Base-by-base conservation (phyloP, 2,329 filamentous ascomycete genomes). In the Diaporthe sp. region DNA sequence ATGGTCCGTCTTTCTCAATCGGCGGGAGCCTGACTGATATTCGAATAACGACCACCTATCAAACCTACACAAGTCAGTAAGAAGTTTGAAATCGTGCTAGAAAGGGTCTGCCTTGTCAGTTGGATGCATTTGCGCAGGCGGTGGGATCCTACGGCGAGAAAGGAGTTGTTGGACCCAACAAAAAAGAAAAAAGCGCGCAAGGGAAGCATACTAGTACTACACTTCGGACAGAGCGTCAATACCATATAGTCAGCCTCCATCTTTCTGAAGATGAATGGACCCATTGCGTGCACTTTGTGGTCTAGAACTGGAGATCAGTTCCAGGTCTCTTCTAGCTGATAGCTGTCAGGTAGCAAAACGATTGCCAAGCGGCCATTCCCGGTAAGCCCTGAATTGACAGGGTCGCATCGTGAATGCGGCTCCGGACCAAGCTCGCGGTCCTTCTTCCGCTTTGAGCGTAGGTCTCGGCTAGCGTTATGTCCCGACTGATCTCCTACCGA, bases 341-440 rank as follows among this genome's bases (percentile, higher is more conserved):
- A 4, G n/a, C 39, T 28, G 37, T 17, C 19, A 22, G 42, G 2
- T 4, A 17, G 22, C 58, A 19, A 19, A 61, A 34, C 3, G 10
- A 15, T 34, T n/a, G 61, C 42, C 42, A 67, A 49, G 28, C 25
- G 19, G 1, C 15, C n/a, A 3, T 42, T 55, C 49, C 65, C 15
- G 49, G 34, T 10, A 39, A 68, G 34, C 3, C 15, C 49, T 65
- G 31, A 70, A 22, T 10, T 55, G 65, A 25, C 49, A 55, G 65
- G 8, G 65, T 70, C 7, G 65, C 65, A 70, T 70, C 65, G 46
- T 70, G 65, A 31, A 70, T 70, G 65, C 65, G 65, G 65, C 65
- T 70, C 65, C 49, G n/a, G 13, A 12, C 3, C 46, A 70, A 42
- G 49, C 49, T 9, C 49, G 65, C 65, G 65, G 46, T 25, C 34